Conservation (phyloP, 768 basidiomycete genomes). For the Peribolospora kevripleyi region DNA sequence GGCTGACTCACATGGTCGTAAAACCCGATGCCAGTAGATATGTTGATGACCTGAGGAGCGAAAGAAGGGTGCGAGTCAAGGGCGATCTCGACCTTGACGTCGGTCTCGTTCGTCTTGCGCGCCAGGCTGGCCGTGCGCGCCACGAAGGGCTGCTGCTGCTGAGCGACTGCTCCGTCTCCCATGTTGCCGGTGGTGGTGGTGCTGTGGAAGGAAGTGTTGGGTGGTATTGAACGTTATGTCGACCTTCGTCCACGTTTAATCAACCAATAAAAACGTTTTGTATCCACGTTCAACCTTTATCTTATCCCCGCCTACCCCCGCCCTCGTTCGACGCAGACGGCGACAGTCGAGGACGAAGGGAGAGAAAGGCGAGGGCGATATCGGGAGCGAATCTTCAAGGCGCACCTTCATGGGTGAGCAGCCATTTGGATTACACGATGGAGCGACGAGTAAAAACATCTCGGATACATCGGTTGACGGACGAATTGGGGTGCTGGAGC, state of each 20-base stretch:
- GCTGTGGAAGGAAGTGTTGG: neutral
- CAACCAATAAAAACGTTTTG: neutral
- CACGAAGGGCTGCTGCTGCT: too few relatives aligned
- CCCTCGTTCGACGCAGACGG: too few relatives aligned
- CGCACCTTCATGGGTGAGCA: too few relatives aligned
- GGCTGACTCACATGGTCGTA: slow-evolving; percentile 57
- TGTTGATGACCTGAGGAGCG: slow-evolving; percentile 48
- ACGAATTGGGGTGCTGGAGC: too few relatives aligned
- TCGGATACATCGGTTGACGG: too few relatives aligned
- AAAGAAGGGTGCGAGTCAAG: slow-evolving; percentile 45
- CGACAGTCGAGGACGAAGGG: too few relatives aligned
- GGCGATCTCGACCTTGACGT: slow-evolving; percentile 55
- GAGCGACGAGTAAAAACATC: too few relatives aligned
- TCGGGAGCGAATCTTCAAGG: too few relatives aligned
- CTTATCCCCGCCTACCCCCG: too few relatives aligned
- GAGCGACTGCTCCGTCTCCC: too few relatives aligned
- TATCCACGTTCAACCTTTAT: neutral
- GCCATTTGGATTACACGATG: too few relatives aligned
- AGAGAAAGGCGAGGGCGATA: too few relatives aligned
- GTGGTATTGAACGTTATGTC: neutral
- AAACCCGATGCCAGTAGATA: slow-evolving; percentile 94
- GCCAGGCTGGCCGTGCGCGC: slow-evolving; percentile 9
- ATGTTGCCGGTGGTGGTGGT: neutral
- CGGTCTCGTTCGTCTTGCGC: slow-evolving; percentile 41
- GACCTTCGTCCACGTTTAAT: neutral